Conservation (phyloP, 129 eudicot species). For the Ambrosia artemisiifolia region DNA sequence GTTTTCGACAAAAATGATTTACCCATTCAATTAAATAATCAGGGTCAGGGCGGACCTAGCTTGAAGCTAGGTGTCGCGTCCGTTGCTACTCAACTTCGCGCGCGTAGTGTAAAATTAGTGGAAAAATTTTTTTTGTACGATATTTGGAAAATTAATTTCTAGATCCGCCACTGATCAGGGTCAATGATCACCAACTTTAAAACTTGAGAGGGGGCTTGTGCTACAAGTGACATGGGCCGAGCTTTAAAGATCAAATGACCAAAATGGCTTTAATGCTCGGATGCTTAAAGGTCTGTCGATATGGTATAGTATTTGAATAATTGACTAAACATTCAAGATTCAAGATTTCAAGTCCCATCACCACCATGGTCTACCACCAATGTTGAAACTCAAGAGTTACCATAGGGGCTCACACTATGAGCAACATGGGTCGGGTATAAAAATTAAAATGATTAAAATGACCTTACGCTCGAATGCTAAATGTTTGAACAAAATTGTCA, state of each 20-base stretch:
- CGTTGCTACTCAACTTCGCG: too few species aligned
- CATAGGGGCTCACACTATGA: background rate
- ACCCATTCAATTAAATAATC: background rate
- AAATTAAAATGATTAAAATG: too few species aligned
- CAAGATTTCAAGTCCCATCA: background rate
- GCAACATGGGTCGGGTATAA: too few species aligned
- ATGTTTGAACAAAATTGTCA: background rate
- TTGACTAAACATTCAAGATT: background rate
- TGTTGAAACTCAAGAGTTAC: too few species aligned
- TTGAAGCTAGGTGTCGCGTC: too few species aligned
- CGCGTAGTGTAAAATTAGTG: too few species aligned
- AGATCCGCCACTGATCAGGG: too few species aligned
- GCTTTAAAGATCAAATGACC: background rate
- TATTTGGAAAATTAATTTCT: too few species aligned
- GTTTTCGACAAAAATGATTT: background rate
- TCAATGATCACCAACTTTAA: constrained; percentile 27
- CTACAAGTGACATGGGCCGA: background rate
- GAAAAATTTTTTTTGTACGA: too few species aligned
- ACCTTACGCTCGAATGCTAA: too few species aligned
- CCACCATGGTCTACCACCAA: too few species aligned
- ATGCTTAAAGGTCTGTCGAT: background rate
- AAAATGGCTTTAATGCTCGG: background rate
- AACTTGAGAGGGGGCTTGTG: constrained; percentile 19
- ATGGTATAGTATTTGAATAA: background rate
- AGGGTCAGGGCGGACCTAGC: too few species aligned